A percentile compares a stretch with the other conserved stretches of the same genome.
These are phyloP conservation scores for Leishmania tarentolae DNA, from an alignment of 208 protist species.

Conservation along the genomic window DNA sequence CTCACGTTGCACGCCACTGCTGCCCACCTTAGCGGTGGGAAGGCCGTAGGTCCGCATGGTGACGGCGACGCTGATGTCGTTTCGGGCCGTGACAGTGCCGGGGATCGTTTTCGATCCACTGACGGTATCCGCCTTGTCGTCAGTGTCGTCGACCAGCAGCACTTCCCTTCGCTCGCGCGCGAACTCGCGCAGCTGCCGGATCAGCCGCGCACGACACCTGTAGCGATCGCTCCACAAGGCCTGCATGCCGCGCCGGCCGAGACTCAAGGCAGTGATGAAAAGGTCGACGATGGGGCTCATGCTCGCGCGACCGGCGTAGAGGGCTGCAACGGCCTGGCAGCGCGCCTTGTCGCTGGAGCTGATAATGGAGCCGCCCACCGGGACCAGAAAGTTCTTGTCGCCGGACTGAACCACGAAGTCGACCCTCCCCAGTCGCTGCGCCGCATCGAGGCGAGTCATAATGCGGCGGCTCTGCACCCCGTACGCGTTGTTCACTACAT, in stretches of 20 bases:
- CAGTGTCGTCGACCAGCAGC: slow-evolving; percentile 26
- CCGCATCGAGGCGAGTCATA: slow-evolving; percentile 82
- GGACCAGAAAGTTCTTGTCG: slow-evolving; percentile 99
- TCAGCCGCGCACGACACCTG: slow-evolving; percentile 34
- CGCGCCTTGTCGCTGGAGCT: slow-evolving; percentile 29
- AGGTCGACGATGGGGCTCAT: slow-evolving; percentile 92
- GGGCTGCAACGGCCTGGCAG: slow-evolving; percentile 38
- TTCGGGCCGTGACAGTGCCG: slow-evolving; percentile 24
- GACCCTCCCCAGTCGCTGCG: slow-evolving; percentile 78
- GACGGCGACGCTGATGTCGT: slow-evolving; percentile 88
- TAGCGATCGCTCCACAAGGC: slow-evolving; percentile 83
- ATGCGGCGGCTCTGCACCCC: slow-evolving; percentile 92
- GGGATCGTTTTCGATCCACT: background rate
- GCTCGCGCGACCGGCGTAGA: slow-evolving; percentile 95
- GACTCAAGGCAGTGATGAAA: slow-evolving; percentile 95
- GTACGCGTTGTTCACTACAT: slow-evolving; percentile 99
- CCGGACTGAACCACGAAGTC: slow-evolving; percentile 96
- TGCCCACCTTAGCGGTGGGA: background rate
- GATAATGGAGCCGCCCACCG: slow-evolving; percentile 93
- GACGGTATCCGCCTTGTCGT: slow-evolving; percentile 10
- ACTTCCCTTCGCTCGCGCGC: slow-evolving; percentile 51
- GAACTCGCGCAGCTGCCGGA: slow-evolving; percentile 43
- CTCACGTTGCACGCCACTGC: background rate
- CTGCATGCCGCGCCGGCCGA: slow-evolving; percentile 89
- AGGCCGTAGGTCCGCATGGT: slow-evolving; percentile 56